Evolutionary conservation across 805 yeast genomes (phyloP), one percentile per base, ranked within the genome.

Genomic region (Pichia phayaonensis): DNA sequence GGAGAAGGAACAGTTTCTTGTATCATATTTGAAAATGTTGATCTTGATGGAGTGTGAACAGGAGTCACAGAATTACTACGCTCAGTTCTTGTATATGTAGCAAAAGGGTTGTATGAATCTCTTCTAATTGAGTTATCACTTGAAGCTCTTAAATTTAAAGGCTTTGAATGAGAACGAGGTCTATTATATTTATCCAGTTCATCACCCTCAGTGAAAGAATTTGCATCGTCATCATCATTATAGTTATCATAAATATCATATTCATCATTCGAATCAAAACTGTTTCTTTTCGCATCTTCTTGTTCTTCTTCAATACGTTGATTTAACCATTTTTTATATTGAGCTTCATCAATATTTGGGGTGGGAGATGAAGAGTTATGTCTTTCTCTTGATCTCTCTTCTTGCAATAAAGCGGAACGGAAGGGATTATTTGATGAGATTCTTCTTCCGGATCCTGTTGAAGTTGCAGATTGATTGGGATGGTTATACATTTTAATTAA

Each of bases 341-440:
- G 69, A 8, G 52, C 59, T 48, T 56, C 69, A 55, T 56, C 66
- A 60, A 42, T 46, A 53, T 41, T 45, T 34, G 55, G 48, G 21
- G 54, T 24, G 36, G 44, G 52, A 41, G 52, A 49, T 21, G 42
- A 52, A n/a, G 49, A 44, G 18, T 20, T 40, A 6, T 43, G 16
- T 15, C 40, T 18, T 24, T 44, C 42, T 42, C 48, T 57, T 11
- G 61, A 55, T 48, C 48, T 38, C 23, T 65, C 70, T 39, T 66
- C 69, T 45, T 63, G 66, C 4, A 66, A 45, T 27, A 72, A 60
- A 8, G 72, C 74, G 49, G 72, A 71, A 60, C 92, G 75, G 65
- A 85, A 85, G n/a, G 92, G 92, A 58, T 85, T 85, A 63, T 82
- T 82, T 3, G 81, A 71, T 8, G 90, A 83, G 48, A 81, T 66